Base-by-base conservation (phyloP, 805 yeast genomes). In the Sugiyamaella boreocaroliniensis region DNA sequence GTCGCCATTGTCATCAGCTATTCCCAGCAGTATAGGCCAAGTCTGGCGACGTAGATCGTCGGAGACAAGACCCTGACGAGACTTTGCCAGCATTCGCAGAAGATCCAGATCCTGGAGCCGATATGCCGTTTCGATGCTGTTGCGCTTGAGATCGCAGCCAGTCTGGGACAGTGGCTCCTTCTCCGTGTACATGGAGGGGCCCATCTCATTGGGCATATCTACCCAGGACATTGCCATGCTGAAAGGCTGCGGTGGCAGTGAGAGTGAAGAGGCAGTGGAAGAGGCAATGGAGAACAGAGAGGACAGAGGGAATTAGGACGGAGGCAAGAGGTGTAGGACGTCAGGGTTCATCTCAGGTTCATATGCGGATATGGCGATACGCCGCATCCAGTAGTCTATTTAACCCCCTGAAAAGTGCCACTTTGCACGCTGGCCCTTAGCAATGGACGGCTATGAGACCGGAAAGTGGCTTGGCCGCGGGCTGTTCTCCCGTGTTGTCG, bases 11-110 rank as follows among this genome's bases (percentile, higher is more conserved):
- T n/a, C 32, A 3, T 41, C 51, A n/a, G 29, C 50, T 18, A 73
- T 48, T 0, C 72, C 72, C 48, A 80, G 58, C 14, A 81, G 61
- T 3, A 72, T 29, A 0, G 84, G 83, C 87, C 87, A 82, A 1
- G 73, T 67, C 43, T 70, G 61, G 1, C 65, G 40, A 45, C 86
- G 66, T 42, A 75, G 56, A 4, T 70, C 70, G 48, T 68, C 67
- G 56, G 61, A 67, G 6, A 81, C 61, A 15, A 80, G 62, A 0
- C 85, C 85, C 40, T 74, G 76, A 46, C 76, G 68, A 0, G 79
- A 70, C 26, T 73, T 63, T 53, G 77, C 71, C 43, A 72, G 68
- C 42, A 67, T 68, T 52, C 57, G 68, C 52, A 62, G 60, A 52
- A 61, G 60, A 44, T 58, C 58, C 4, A 53, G 55, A 58, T 67